These are phyloP conservation scores for Malassezia slooffiae DNA, from an alignment of 1,284 basidiomycete species.

Conservation along the genomic window DNA sequence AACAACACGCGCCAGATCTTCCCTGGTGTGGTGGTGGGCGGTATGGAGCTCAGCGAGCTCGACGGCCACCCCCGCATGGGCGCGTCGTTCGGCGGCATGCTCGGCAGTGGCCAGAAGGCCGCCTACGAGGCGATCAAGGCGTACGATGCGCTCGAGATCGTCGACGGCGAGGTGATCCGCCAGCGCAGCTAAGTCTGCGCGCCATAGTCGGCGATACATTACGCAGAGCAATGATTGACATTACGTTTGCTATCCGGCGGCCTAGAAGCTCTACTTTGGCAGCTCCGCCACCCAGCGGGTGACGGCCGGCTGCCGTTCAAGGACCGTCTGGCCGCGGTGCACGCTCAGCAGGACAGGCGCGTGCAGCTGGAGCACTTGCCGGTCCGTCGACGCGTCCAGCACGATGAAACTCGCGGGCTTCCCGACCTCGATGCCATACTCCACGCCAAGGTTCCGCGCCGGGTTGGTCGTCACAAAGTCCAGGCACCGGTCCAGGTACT, in stretches of 20 bases:
- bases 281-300: neutral
- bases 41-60: constrained; percentile 74
- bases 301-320: neutral
- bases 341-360: neutral
- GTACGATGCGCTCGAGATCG: constrained; percentile 55
- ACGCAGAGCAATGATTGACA: too few relatives aligned
- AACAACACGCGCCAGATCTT: constrained; percentile 64
- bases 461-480: constrained; percentile 1
- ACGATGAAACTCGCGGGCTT: neutral
- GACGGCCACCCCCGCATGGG: constrained; percentile 61
- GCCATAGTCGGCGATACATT: too few relatives aligned
- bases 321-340: neutral
- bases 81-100: constrained; percentile 64
- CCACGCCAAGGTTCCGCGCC: neutral
- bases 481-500: constrained; percentile 1
- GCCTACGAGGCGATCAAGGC: constrained; percentile 62
- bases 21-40: constrained; percentile 62
- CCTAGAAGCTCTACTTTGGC: too few relatives aligned
- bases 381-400: neutral
- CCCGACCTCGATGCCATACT: neutral
- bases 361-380: neutral
- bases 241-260: too few relatives aligned
- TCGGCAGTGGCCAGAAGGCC: constrained; percentile 66
- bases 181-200: too few relatives aligned
- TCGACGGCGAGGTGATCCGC: constrained; percentile 58